Percentiles rank a stretch among this genome's conserved stretches.
These are phyloP conservation scores for Gynandropsis gynandra DNA, from an alignment of 345 rosid species.

Conservation along the genomic window DNA sequence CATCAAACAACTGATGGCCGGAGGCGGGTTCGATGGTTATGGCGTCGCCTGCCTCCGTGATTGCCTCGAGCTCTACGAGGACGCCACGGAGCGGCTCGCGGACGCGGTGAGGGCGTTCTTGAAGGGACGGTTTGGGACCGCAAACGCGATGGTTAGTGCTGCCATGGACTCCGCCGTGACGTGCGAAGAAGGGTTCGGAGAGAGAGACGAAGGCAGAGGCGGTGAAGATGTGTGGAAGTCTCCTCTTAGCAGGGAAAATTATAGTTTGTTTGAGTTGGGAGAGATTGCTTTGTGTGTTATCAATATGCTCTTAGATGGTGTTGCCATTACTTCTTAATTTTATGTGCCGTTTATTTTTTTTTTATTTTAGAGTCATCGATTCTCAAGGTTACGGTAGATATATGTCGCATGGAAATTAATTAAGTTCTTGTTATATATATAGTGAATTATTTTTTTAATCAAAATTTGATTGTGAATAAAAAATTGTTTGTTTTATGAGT, in stretches of 20 bases:
- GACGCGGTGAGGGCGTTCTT: slow-evolving; percentile 39
- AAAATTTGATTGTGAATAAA: too few relatives aligned
- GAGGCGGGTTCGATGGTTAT: slow-evolving; percentile 24
- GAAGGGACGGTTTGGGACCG: slow-evolving; percentile 26
- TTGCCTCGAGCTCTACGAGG: slow-evolving; percentile 40
- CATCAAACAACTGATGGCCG: slow-evolving; percentile 28
- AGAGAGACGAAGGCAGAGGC: slow-evolving; percentile 29
- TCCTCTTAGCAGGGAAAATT: slow-evolving; percentile 41
- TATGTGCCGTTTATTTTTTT: not conserved
- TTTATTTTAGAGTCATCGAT: too few relatives aligned
- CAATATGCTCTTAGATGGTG: slow-evolving; percentile 24
- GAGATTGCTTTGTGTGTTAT: slow-evolving; percentile 45
- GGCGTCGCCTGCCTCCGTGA: slow-evolving; percentile 34
- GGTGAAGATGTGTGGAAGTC: slow-evolving; percentile 25
- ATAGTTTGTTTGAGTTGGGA: slow-evolving; percentile 40
- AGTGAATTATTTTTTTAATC: too few relatives aligned
- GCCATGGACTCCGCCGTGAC: slow-evolving; percentile 43
- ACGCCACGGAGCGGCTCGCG: slow-evolving; percentile 32
- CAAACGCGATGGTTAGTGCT: slow-evolving; percentile 35
- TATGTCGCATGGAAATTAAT: too few relatives aligned
- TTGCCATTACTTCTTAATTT: slow-evolving; percentile 13
- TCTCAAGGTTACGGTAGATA: too few relatives aligned
- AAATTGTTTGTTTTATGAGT: too few relatives aligned
- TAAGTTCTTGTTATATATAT: too few relatives aligned
- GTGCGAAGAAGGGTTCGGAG: slow-evolving; percentile 49